A percentile compares a stretch with the other conserved stretches of the same genome.
Evolutionary conservation across 2,329 filamentous ascomycete genomes (phyloP).

Genomic region (Diaporthe sp.): DNA sequence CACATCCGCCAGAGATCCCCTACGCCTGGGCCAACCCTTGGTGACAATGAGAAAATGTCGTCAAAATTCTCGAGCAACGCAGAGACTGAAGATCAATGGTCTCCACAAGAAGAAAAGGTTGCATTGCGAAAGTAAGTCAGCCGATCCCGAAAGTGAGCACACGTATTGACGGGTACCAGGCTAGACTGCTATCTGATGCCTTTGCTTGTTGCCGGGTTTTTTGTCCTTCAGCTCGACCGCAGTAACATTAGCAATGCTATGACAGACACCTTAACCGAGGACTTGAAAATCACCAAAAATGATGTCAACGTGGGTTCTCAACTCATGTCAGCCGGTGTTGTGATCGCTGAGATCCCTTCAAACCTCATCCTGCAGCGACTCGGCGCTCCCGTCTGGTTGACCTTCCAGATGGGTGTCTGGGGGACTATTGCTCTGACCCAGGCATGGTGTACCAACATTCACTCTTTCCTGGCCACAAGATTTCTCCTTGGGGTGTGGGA

Average conservation of each 20-base stretch:
- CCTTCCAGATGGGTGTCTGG: slow-evolving; percentile 55
- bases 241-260: slow-evolving; percentile 62
- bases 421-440: slow-evolving; percentile 59
- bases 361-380: slow-evolving; percentile 59
- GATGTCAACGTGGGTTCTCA: slow-evolving; percentile 63
- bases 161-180: slow-evolving; percentile 46
- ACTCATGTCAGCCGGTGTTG: slow-evolving; percentile 56
- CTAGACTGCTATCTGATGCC: slow-evolving; percentile 59
- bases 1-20: not conserved
- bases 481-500: slow-evolving; percentile 58
- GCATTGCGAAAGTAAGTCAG: not conserved
- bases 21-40: not conserved
- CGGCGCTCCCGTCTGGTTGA: slow-evolving; percentile 57
- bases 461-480: slow-evolving; percentile 52
- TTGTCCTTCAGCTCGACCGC: slow-evolving; percentile 57
- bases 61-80: not conserved
- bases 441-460: slow-evolving; percentile 54
- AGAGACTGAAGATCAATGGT: not conserved
- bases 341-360: slow-evolving; percentile 56
- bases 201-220: slow-evolving; percentile 58
- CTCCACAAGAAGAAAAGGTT: not conserved
- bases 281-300: slow-evolving; percentile 64
- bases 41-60: not conserved
- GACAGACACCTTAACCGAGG: slow-evolving; percentile 62
- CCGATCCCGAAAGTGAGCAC: not conserved